Conservation (phyloP, 108 stramenopile species). For the Nitzschia sp. region DNA sequence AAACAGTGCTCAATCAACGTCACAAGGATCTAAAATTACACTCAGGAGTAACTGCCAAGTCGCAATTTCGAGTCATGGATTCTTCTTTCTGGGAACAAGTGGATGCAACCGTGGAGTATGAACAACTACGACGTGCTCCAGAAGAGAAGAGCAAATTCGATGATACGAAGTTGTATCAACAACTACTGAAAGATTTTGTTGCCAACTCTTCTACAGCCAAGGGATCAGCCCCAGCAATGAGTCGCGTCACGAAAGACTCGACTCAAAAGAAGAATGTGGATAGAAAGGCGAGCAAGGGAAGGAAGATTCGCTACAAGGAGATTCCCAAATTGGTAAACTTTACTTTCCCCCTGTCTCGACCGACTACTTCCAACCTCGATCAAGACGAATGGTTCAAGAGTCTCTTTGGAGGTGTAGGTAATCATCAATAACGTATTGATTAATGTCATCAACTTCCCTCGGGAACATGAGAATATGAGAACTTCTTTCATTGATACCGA, state of each 20-base stretch:
- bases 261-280: conserved; percentile 72
- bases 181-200: conserved; percentile 84
- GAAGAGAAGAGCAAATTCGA: conserved; percentile 46
- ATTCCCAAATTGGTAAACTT: conserved; percentile 92
- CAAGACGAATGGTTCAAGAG: conserved; percentile 82
- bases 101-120: conserved; percentile 48
- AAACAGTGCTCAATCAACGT: conserved; percentile 52
- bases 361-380: conserved; percentile 48
- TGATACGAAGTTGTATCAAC: conserved; percentile 92
- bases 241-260: conserved; percentile 13
- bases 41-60: conserved; percentile 40
- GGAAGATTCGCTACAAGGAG: conserved; percentile 89
- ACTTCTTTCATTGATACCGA: neutral
- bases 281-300: conserved; percentile 90
- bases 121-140: conserved; percentile 21
- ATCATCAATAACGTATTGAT: neutral
- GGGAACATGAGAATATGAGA: no score
- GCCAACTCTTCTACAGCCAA: conserved; percentile 20
- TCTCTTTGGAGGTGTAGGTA: conserved; percentile 70
- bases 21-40: conserved; percentile 65
- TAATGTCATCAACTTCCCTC: neutral
- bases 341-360: conserved; percentile 82
- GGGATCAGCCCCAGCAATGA: neutral
- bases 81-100: conserved; percentile 63
- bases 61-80: conserved; percentile 43